Conservation (phyloP, 257 asterid species). For the Parsonsia alboflavescens region DNA sequence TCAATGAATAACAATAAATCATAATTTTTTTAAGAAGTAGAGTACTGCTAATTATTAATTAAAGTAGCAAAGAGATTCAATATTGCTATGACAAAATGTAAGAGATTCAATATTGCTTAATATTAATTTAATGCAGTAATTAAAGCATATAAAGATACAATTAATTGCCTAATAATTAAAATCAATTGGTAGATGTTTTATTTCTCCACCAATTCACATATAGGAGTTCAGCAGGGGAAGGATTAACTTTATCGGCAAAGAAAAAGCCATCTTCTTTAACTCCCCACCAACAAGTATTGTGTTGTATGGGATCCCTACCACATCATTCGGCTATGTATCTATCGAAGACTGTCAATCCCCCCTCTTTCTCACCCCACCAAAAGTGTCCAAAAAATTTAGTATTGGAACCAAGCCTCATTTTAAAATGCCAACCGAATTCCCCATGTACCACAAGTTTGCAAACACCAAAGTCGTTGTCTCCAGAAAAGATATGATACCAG, state of each 20-base stretch:
- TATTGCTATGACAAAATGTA: no score
- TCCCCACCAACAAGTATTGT: neutral
- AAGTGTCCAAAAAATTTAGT: neutral
- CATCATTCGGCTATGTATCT: neutral
- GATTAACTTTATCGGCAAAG: neutral
- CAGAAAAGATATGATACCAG: neutral
- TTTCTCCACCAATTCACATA: neutral
- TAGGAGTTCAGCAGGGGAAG: neutral
- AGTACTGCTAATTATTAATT: no score
- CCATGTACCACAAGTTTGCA: neutral
- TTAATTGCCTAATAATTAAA: no score
- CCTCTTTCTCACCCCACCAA: neutral
- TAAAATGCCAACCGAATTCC: neutral
- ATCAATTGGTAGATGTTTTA: neutral
- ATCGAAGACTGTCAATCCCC: neutral
- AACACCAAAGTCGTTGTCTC: neutral
- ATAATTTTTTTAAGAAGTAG: no score
- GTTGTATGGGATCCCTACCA: neutral
- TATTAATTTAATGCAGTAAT: no score
- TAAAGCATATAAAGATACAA: no score
- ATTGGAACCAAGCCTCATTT: no score
- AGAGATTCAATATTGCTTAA: no score
- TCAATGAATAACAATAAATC: no score
- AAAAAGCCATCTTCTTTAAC: conserved; percentile 3
- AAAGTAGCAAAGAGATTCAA: no score